A percentile compares a stretch with the other conserved stretches of the same genome.
Evolutionary conservation across 2,329 filamentous ascomycete genomes (phyloP).

Genomic region (Cladobotryum mycophilum): DNA sequence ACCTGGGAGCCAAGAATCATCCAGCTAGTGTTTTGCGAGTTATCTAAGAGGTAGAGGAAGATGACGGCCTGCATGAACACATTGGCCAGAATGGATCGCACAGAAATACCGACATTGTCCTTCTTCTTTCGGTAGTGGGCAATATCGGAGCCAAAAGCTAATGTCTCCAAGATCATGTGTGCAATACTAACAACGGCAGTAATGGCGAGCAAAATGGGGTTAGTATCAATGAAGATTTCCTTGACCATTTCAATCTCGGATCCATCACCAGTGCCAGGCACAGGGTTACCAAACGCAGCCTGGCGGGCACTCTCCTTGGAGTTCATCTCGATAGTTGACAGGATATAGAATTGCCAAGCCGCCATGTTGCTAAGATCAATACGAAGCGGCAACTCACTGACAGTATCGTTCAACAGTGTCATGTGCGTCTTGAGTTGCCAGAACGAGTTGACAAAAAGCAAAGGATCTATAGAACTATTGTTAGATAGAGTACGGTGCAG

Average conservation of each 20-base stretch:
- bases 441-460: slow-evolving; percentile 91
- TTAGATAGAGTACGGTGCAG: slow-evolving; percentile 11
- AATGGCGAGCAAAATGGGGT: slow-evolving; percentile 79
- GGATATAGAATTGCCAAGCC: slow-evolving; percentile 84
- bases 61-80: slow-evolving; percentile 97
- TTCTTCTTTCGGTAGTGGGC: slow-evolving; percentile 99
- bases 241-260: slow-evolving; percentile 97
- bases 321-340: slow-evolving; percentile 79
- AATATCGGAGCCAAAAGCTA: slow-evolving; percentile 97
- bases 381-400: slow-evolving; percentile 72
- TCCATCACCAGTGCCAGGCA: slow-evolving; percentile 77
- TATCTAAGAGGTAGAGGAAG: slow-evolving; percentile 94
- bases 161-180: slow-evolving; percentile 90
- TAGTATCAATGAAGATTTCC: slow-evolving; percentile 88
- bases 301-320: slow-evolving; percentile 76
- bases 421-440: slow-evolving; percentile 94
- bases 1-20: slow-evolving; percentile 96
- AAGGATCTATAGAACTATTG: slow-evolving; percentile 46
- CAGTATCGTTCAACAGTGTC: slow-evolving; percentile 84
- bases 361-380: slow-evolving; percentile 76
- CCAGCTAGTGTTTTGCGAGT: slow-evolving; percentile 96
- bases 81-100: slow-evolving; percentile 92
- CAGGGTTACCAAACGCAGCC: slow-evolving; percentile 64
- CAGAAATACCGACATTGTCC: slow-evolving; percentile 93
- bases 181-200: slow-evolving; percentile 80